These are phyloP conservation scores for Globisporangium splendens DNA, from an alignment of 352 stramenopile species.

Conservation along the genomic window DNA sequence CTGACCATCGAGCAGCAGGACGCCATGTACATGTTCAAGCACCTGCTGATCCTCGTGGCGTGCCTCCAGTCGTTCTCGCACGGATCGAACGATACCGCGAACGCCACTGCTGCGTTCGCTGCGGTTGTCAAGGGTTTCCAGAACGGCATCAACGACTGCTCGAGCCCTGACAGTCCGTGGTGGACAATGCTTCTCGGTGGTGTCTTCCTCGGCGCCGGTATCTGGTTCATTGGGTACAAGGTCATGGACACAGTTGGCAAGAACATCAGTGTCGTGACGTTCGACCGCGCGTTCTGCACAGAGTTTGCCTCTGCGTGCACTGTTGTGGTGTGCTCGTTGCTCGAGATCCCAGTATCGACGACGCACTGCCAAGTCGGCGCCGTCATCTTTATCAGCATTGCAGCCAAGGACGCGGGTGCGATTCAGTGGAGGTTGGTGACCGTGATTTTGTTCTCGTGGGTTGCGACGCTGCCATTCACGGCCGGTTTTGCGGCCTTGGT, in stretches of 20 bases:
- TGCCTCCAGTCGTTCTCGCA: slow-evolving; percentile 72
- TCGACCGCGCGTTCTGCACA: slow-evolving; percentile 66
- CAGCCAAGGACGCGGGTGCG: no score
- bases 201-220: slow-evolving; percentile 49
- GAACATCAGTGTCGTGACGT: slow-evolving; percentile 45
- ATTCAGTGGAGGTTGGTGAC: no score
- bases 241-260: slow-evolving; percentile 61
- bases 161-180: slow-evolving; percentile 22
- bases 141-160: slow-evolving; percentile 22
- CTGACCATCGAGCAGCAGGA: slow-evolving; percentile 33
- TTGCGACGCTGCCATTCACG: no score
- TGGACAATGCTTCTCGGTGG: slow-evolving; percentile 73
- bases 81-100: slow-evolving; percentile 80
- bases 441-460: no score
- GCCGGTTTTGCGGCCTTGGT: no score
- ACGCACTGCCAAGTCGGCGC: no score
- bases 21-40: slow-evolving; percentile 43
- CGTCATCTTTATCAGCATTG: no score
- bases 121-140: slow-evolving; percentile 65
- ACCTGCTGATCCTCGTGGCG: slow-evolving; percentile 70
- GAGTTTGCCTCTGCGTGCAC: slow-evolving; percentile 66
- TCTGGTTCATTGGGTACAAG: slow-evolving; percentile 53
- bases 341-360: no score
- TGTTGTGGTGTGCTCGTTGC: slow-evolving; percentile 9
- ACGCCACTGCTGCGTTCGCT: slow-evolving; percentile 62